Percentiles rank a stretch among this genome's conserved stretches.
phyloP scores from a whole-genome alignment of 306 rosid genomes.

The Quercus rubra region DNA sequence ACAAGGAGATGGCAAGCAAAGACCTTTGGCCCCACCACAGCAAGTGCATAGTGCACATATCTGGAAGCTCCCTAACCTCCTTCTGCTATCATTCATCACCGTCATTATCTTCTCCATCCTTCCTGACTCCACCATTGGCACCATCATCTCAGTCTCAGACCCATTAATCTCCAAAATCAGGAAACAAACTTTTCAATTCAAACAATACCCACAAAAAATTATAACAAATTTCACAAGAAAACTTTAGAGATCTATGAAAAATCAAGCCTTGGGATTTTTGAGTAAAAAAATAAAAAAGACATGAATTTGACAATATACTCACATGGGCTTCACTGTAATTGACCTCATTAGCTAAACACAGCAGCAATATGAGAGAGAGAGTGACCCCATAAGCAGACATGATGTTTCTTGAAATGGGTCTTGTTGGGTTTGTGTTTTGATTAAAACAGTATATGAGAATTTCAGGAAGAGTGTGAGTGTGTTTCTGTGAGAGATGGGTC shows the following conservation, averaged over 20 bases:
- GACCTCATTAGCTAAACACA: conserved; percentile 40
- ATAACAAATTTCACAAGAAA: neutral
- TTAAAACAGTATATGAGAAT: conserved; percentile 14
- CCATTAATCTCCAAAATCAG: conserved; percentile 61
- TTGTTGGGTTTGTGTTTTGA: conserved; percentile 19
- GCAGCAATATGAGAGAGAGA: conserved; percentile 55
- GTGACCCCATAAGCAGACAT: conserved; percentile 54
- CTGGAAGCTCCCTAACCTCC: conserved; percentile 82
- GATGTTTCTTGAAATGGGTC: conserved; percentile 38
- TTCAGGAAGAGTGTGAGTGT: conserved; percentile 7
- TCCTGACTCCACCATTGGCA: conserved; percentile 63
- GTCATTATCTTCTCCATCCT: conserved; percentile 52
- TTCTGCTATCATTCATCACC: conserved; percentile 81
- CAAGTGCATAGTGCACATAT: conserved; percentile 95
- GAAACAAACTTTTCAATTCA: conserved; percentile 30
- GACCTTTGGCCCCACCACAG: conserved; percentile 93
- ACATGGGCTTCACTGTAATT: conserved; percentile 44
- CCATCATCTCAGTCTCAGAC: conserved; percentile 54
- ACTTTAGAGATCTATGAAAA: conserved; percentile 26
- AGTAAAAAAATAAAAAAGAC: neutral
- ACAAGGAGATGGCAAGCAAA: conserved; percentile 96
- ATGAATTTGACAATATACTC: conserved; percentile 19
- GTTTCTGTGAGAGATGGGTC: conserved; percentile 7
- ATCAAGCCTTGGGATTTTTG: conserved; percentile 4
- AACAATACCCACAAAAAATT: conserved; percentile 28